Base-by-base conservation (phyloP, 805 yeast genomes). In the Debaryomyces prosopidis region DNA sequence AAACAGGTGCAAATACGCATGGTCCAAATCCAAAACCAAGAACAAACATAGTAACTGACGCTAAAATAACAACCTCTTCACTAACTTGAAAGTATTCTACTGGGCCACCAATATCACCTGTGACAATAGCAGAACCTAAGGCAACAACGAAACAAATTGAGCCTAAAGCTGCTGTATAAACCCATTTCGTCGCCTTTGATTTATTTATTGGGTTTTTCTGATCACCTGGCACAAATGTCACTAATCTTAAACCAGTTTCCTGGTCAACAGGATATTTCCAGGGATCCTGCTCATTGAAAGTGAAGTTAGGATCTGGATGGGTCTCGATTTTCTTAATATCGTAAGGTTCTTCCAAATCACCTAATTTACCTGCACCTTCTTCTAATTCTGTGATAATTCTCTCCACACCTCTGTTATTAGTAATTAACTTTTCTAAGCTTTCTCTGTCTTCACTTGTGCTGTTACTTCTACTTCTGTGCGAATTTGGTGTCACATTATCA, bases 21-120 rank as follows among this genome's bases (percentile, higher is more conserved):
- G 88, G 88, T 17, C 87, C 87, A 50, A 82, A 68, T 42, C 86
- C 87, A 52, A 80, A 82, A 11, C 87, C 87, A 45, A 82, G 52
- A 38, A 82, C 87, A 54, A 81, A 76, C 43, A 79, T 65, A 1
- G 86, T 78, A 3, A 82, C 82, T 1, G 70, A 58, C 2, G 84
- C 69, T 41, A 82, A 65, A 53, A 82, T 81, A 33, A 79, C 68
- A 23, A 82, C 86, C 54, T 81, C 85, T 59, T 66, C 60, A 35
- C 79, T 69, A 15, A 81, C 86, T 16, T 71, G 70, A 52, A 82
- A 81, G 14, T 77, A 68, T 42, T 65, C 60, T 52, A 68, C 72
- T 2, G 85, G 86, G 33, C 81, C 75, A 1, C 49, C 66, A 49
- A 82, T 71, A 57, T 79, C 86, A 56, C 87, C 87, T 0, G 87